phyloP scores from a whole-genome alignment of 108 stramenopile species.

The Nannochloropsis oceanica region DNA sequence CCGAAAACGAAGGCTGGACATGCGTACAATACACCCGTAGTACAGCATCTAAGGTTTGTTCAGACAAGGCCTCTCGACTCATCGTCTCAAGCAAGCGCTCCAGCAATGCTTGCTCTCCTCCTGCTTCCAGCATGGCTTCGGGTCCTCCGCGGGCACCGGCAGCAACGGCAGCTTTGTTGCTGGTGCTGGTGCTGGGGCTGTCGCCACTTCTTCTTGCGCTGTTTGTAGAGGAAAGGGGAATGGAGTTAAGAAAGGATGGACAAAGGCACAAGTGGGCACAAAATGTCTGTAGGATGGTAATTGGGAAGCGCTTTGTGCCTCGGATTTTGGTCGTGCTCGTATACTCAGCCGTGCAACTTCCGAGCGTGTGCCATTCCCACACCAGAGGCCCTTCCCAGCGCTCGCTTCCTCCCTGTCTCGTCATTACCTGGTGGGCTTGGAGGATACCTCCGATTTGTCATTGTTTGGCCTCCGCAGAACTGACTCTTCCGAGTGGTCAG shows the following conservation, averaged over 20 bases:
- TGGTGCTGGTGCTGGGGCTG: background rate
- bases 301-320: no score
- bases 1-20: conserved; percentile 18
- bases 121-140: background rate
- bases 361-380: no score
- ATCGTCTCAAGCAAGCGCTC: background rate
- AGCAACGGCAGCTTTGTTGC: background rate
- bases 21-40: conserved; percentile 26
- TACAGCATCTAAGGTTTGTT: background rate
- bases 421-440: background rate
- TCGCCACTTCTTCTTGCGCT: no score
- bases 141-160: background rate
- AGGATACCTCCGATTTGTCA: background rate
- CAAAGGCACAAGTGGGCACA: no score
- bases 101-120: background rate
- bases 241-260: no score
- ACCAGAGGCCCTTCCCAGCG: no score
- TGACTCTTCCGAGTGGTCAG: background rate
- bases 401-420: no score
- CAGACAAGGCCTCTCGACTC: background rate
- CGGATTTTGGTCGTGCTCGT: no score
- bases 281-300: no score
- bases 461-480: background rate
- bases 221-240: no score
- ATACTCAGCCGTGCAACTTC: no score